Conservation (phyloP, 2,329 filamentous ascomycete species). For the Microdochium nivale region DNA sequence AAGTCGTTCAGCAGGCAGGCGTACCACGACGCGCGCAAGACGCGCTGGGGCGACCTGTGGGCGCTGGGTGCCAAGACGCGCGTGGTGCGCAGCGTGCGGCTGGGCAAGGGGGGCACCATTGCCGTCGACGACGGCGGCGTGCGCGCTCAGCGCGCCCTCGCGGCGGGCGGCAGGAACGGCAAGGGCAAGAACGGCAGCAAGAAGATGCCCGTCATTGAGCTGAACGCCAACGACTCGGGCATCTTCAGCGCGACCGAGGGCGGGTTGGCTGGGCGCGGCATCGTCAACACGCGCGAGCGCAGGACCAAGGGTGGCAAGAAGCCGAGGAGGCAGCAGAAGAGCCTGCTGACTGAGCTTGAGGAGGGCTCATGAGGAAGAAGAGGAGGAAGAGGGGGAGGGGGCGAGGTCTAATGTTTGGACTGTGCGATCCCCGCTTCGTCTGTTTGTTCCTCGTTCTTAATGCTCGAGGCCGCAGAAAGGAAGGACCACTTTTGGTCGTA, state of each 20-base stretch:
- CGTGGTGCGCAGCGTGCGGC: conserved; percentile 48
- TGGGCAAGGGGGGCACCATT: conserved; percentile 37
- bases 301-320: conserved; percentile 32
- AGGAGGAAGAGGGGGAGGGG: too few relatives aligned
- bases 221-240: conserved; percentile 24
- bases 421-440: too few relatives aligned
- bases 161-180: conserved; percentile 9
- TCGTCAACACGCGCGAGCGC: conserved; percentile 18
- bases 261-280: conserved; percentile 11
- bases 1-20: conserved; percentile 71
- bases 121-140: conserved; percentile 35
- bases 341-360: conserved; percentile 30
- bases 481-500: too few relatives aligned
- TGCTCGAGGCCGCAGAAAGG: too few relatives aligned
- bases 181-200: background rate
- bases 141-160: conserved; percentile 22
- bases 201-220: conserved; percentile 23
- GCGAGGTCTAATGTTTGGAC: too few relatives aligned
- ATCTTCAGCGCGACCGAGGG: conserved; percentile 30
- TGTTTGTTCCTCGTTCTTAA: too few relatives aligned
- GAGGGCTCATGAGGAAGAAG: conserved; percentile 16
- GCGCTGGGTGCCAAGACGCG: conserved; percentile 88
- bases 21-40: conserved; percentile 88
- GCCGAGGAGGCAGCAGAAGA: conserved; percentile 20
- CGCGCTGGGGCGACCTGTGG: conserved; percentile 90